Evolutionary conservation across 2,329 filamentous ascomycete genomes (phyloP), one percentile per base, ranked within the genome.

Genomic region (Neonectria ditissima): DNA sequence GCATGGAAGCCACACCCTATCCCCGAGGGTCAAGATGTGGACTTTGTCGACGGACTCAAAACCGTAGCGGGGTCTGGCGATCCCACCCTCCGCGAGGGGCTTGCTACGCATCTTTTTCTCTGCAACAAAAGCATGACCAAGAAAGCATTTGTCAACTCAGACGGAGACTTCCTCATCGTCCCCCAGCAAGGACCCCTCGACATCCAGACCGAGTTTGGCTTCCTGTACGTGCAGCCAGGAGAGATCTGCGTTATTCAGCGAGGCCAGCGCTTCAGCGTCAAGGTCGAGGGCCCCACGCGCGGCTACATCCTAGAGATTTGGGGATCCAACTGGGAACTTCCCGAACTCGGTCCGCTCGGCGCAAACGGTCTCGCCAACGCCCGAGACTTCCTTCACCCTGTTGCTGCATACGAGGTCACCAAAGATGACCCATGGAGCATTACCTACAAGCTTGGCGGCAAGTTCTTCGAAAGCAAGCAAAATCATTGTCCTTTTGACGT

Each of bases 251-350:
- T 92, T 20, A 87, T 92, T 32, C 89, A 87, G 28, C 83, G 87
- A 22, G 89, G 89, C 41, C 82, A 90, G 55, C 82, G 88, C 22
- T 76, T 75, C 58, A 72, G 69, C 26, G 68, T 76, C n/a, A 52
- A 63, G 10, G 66, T 76, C 3, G 80, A 87, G 48, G 88, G 88
- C 77, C 85, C 86, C 1, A 85, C 86, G 1, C 83, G 87, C 54
- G 90, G 89, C 22, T 91, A 91, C 73, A 87, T 91, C 55, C 84
- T 89, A 55, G 89, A 92, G 75, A 79, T 91, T 26, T 92, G 87
- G 75, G 87, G 89, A 55, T 83, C 84, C 2, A 86, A 88, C 74
- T 91, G 88, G 68, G 80, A 86, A 55, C 84, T 92, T 0, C 89
- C 89, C 0, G 89, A 91, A 63, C 81, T 92, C 1, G 89, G 89